Evolutionary conservation across 176 grass and related monocot species (phyloP).

Genomic region (Triticum aestivum): DNA sequence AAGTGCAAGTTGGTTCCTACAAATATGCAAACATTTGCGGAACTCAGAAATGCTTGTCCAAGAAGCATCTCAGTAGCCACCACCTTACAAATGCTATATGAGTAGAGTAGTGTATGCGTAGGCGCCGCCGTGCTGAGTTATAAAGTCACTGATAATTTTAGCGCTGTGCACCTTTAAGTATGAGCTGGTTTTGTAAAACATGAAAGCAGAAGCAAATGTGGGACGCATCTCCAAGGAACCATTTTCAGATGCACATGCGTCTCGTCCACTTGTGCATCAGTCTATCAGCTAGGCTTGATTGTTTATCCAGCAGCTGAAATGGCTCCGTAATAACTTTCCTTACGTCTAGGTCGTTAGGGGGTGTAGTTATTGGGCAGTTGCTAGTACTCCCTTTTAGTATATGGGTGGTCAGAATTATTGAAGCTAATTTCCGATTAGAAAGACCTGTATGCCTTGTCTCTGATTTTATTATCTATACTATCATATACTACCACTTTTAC

Average conservation of each 20-base stretch:
- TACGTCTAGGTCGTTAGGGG: constrained; percentile 17
- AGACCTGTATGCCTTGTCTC: not conserved
- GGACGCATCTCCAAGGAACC: constrained; percentile 14
- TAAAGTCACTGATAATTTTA: not conserved
- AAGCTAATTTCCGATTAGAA: constrained; percentile 27
- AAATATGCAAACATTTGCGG: not conserved
- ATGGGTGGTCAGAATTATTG: constrained; percentile 18
- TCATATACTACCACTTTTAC: not conserved
- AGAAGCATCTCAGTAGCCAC: not conserved
- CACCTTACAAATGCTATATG: not conserved
- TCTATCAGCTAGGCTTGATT: constrained; percentile 28
- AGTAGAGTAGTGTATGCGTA: not conserved
- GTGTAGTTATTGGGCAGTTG: constrained; percentile 28
- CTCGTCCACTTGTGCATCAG: constrained; percentile 34
- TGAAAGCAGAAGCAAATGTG: constrained; percentile 27
- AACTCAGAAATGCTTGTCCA: constrained; percentile 6
- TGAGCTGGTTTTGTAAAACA: constrained; percentile 28
- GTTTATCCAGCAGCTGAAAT: constrained; percentile 28
- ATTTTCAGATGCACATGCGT: constrained; percentile 36
- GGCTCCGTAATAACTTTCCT: constrained; percentile 17
- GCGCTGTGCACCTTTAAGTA: not conserved
- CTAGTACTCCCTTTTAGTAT: constrained; percentile 12
- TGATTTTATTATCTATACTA: not conserved
- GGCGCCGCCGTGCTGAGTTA: not conserved
- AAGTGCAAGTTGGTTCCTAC: constrained; percentile 17